Evolutionary conservation across 495 filamentous ascomycete genomes (phyloP).

Genomic region (Tetracladium setigerum): DNA sequence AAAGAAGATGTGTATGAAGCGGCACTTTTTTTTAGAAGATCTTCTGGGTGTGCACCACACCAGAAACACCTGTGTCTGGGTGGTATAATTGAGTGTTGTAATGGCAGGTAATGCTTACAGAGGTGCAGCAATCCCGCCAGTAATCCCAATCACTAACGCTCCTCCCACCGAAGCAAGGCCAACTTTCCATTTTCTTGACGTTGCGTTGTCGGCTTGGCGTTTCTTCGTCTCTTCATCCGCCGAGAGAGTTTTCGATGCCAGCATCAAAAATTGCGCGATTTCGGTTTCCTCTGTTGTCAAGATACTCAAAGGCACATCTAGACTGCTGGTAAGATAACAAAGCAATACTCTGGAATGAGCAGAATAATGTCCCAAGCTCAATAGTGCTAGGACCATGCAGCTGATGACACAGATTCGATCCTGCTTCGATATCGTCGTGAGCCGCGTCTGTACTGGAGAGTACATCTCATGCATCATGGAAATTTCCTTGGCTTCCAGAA

Average conservation of each 20-base stretch:
- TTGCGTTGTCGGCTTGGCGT: conserved; percentile 56
- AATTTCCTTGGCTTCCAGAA: conserved; percentile 25
- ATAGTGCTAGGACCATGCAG: conserved; percentile 63
- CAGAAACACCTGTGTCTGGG: too few relatives aligned
- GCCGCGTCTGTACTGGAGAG: conserved; percentile 36
- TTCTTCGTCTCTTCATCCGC: conserved; percentile 59
- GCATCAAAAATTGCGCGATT: conserved; percentile 63
- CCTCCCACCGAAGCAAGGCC: conserved; percentile 67
- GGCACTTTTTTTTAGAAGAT: too few relatives aligned
- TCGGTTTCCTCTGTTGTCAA: conserved; percentile 65
- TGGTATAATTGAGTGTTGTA: too few relatives aligned
- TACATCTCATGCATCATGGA: conserved; percentile 29
- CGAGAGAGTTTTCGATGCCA: conserved; percentile 61
- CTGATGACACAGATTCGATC: conserved; percentile 41
- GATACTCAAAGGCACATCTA: conserved; percentile 53
- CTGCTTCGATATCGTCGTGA: conserved; percentile 32
- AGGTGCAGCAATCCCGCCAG: conserved; percentile 72
- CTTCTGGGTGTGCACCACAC: too few relatives aligned
- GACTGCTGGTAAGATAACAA: conserved; percentile 57
- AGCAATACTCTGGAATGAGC: conserved; percentile 70
- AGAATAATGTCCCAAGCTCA: conserved; percentile 72
- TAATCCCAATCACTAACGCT: conserved; percentile 62
- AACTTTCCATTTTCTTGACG: conserved; percentile 67
- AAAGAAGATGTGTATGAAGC: too few relatives aligned
- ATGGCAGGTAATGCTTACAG: too few relatives aligned